A percentile compares a stretch with the other conserved stretches of the same genome.
Evolutionary conservation across 1,139 yeast species (phyloP).

Genomic region (Meyerozyma elateridarum): DNA sequence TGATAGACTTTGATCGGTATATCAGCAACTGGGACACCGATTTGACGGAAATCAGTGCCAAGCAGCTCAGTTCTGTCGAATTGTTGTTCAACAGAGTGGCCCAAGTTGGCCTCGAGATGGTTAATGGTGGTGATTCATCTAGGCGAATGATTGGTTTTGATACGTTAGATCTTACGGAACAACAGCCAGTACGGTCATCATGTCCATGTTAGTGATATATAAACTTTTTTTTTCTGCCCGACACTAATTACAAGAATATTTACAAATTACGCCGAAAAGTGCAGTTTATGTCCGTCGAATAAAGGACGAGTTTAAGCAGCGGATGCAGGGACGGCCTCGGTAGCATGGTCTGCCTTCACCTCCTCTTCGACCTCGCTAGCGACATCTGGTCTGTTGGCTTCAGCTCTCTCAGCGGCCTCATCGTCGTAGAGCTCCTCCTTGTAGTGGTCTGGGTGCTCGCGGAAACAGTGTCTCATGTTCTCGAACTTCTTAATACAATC

Average conservation of each 20-base stretch:
- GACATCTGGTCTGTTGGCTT: conserved; percentile 8
- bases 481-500: conserved; percentile 93
- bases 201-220: conserved; percentile 30
- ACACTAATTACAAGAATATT: conserved; percentile 5
- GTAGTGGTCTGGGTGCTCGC: conserved; percentile 88
- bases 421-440: conserved; percentile 86
- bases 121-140: conserved; percentile 15
- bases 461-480: conserved; percentile 93
- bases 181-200: conserved; percentile 9
- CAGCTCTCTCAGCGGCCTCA: conserved; percentile 32
- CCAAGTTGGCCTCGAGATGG: conserved; percentile 29
- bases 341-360: conserved; percentile 6
- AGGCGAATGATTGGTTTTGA: conserved; percentile 34
- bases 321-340: conserved; percentile 9
- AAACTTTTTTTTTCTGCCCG: conserved; percentile 5
- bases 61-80: conserved; percentile 33
- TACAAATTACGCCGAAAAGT: too few relatives aligned
- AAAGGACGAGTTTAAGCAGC: conserved; percentile 4
- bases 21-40: conserved; percentile 38
- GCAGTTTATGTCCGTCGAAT: too few relatives aligned
- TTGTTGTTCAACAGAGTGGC: conserved; percentile 42
- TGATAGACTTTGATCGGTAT: conserved; percentile 21
- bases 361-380: conserved; percentile 9
- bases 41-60: conserved; percentile 43
- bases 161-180: conserved; percentile 29